Conservation (phyloP, 148 eudicot species). For the Rhododendron vialii region DNA sequence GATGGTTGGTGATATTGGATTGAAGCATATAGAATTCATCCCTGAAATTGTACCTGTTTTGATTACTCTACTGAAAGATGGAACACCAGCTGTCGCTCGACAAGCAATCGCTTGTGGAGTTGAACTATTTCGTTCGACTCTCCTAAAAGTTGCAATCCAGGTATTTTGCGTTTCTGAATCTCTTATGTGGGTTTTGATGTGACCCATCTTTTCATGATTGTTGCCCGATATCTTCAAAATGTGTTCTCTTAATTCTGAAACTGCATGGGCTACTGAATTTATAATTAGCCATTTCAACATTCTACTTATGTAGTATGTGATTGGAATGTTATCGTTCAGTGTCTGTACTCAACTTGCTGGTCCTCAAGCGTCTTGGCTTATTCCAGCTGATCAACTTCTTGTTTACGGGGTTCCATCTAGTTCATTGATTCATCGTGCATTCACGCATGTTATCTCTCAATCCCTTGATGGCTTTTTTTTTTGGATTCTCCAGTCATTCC, state of each 20-base stretch:
- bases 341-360: constrained; percentile 4
- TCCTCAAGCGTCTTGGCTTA: not conserved
- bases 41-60: constrained; percentile 69
- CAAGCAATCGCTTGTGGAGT: constrained; percentile 77
- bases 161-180: constrained; percentile 28
- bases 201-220: not conserved
- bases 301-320: not conserved
- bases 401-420: not conserved
- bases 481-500: not conserved
- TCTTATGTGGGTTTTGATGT: not conserved
- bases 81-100: constrained; percentile 88
- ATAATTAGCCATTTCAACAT: not conserved
- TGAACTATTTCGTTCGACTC: constrained; percentile 56
- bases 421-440: not conserved
- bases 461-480: not conserved
- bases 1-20: constrained; percentile 73
- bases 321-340: not conserved
- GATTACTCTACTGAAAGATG: constrained; percentile 60
- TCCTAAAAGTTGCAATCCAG: constrained; percentile 69
- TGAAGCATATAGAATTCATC: constrained; percentile 60
- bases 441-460: not conserved
- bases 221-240: not conserved
- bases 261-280: not conserved
- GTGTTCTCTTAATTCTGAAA: not conserved
- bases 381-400: not conserved